Conservation (phyloP, 2,329 filamentous ascomycete species). For the Cordyceps cicadae region DNA sequence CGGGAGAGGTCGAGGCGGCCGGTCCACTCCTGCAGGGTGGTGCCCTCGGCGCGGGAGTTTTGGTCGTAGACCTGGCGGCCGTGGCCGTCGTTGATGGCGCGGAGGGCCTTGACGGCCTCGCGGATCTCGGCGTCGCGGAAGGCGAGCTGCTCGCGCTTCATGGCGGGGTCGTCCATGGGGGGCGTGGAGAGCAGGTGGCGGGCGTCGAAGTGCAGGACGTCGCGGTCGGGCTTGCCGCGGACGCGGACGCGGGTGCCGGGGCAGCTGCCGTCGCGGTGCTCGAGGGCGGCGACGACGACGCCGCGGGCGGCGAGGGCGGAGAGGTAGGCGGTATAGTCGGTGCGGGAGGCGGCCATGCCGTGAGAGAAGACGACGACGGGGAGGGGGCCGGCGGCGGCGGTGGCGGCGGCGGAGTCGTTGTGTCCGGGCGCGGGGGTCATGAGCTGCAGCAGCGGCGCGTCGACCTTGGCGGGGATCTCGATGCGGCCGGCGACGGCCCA, state of each 20-base stretch:
- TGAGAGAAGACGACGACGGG: constrained; percentile 45
- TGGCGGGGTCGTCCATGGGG: constrained; percentile 26
- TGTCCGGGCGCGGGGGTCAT: neutral
- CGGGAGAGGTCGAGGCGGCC: constrained; percentile 44
- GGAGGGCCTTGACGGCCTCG: constrained; percentile 34
- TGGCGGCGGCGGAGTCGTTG: neutral
- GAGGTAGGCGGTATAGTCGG: constrained; percentile 44
- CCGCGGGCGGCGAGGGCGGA: constrained; percentile 43
- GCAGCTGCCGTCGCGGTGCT: constrained; percentile 44
- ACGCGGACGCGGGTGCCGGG: constrained; percentile 35
- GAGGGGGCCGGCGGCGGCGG: constrained; percentile 15
- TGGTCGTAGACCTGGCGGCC: constrained; percentile 25
- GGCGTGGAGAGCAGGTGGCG: constrained; percentile 25
- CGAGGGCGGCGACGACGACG: constrained; percentile 39
- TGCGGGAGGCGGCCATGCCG: constrained; percentile 41
- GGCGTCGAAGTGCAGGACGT: constrained; percentile 27
- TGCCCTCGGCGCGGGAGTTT: constrained; percentile 42
- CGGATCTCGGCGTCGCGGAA: constrained; percentile 44
- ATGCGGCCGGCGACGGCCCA: constrained; percentile 35
- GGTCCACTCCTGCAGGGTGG: constrained; percentile 40
- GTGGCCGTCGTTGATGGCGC: constrained; percentile 31
- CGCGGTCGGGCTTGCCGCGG: constrained; percentile 22
- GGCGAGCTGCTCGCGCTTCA: constrained; percentile 39
- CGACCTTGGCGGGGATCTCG: constrained; percentile 39
- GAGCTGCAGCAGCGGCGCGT: constrained; percentile 31